phyloP scores from a whole-genome alignment of 2,329 filamentous ascomycete species.

The Pyricularia grisea region DNA sequence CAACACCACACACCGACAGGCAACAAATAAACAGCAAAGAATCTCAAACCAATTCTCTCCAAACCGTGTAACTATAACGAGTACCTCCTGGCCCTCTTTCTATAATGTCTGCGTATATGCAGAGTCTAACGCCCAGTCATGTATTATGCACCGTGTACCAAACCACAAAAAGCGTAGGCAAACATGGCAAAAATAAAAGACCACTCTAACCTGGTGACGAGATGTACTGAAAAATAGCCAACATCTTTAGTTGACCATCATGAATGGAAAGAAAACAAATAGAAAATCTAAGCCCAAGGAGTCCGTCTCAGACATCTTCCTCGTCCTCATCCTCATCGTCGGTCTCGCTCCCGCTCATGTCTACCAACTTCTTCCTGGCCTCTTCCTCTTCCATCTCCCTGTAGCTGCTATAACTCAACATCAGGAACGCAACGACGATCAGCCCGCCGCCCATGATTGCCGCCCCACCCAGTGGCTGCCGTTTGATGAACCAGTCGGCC shows the following conservation, averaged over 20 bases:
- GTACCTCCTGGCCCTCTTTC: not conserved
- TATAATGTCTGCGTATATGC: not conserved
- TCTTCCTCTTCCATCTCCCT: slow-evolving; percentile 82
- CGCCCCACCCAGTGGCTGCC: slow-evolving; percentile 62
- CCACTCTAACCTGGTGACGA: not conserved
- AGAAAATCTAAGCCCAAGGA: not conserved
- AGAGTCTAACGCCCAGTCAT: not conserved
- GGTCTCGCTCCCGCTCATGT: slow-evolving; percentile 17
- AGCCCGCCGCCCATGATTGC: slow-evolving; percentile 75
- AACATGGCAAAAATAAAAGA: too few species aligned
- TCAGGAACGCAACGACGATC: slow-evolving; percentile 80
- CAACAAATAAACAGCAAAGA: not conserved
- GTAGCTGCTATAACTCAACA: slow-evolving; percentile 87
- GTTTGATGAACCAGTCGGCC: slow-evolving; percentile 79
- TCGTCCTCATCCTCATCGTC: slow-evolving; percentile 25
- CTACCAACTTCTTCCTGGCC: slow-evolving; percentile 47
- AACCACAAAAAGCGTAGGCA: not conserved
- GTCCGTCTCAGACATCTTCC: slow-evolving; percentile 1
- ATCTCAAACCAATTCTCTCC: not conserved
- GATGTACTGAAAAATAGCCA: too few species aligned
- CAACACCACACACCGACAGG: not conserved
- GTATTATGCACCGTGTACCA: not conserved
- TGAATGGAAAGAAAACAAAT: not conserved
- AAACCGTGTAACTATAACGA: not conserved
- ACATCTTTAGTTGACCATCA: too few species aligned